These are phyloP conservation scores for Nothophaeocryptopus gaeumannii DNA, from an alignment of 2,329 filamentous ascomycete species.

Conservation along the genomic window DNA sequence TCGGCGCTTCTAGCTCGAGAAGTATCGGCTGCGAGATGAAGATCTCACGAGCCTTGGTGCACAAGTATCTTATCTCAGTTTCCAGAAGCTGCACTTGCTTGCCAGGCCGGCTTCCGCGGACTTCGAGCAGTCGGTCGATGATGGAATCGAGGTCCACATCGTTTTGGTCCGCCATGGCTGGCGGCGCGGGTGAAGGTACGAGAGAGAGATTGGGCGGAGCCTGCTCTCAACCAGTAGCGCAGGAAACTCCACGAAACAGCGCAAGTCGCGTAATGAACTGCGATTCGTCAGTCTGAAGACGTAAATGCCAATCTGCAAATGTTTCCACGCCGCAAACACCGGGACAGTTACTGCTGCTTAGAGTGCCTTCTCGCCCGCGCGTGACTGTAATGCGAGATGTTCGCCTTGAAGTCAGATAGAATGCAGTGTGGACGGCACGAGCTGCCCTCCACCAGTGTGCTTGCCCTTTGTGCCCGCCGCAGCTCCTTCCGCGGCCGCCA, in stretches of 20 bases:
- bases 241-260: slow-evolving; percentile 13
- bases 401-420: no score
- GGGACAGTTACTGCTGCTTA: no score
- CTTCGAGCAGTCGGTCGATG: slow-evolving; percentile 96
- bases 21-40: slow-evolving; percentile 99
- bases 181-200: slow-evolving; percentile 18
- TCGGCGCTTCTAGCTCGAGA: slow-evolving; percentile 94
- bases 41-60: slow-evolving; percentile 97
- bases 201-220: slow-evolving; percentile 15
- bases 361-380: slow-evolving; percentile 3
- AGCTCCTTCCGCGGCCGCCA: slow-evolving; percentile 3
- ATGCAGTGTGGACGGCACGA: no score
- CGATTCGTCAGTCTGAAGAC: slow-evolving; percentile 11
- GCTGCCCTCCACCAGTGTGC: neutral
- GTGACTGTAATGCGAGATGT: slow-evolving; percentile 10
- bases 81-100: slow-evolving; percentile 98
- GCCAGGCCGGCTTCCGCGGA: slow-evolving; percentile 93
- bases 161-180: slow-evolving; percentile 69
- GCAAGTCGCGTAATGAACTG: slow-evolving; percentile 19
- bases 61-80: slow-evolving; percentile 92
- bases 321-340: no score
- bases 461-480: neutral
- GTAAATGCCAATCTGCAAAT: no score
- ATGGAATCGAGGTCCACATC: slow-evolving; percentile 99
- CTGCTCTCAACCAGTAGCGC: slow-evolving; percentile 22